Conservation (phyloP, 139 green algal species). For the Picochlorum sp. region DNA sequence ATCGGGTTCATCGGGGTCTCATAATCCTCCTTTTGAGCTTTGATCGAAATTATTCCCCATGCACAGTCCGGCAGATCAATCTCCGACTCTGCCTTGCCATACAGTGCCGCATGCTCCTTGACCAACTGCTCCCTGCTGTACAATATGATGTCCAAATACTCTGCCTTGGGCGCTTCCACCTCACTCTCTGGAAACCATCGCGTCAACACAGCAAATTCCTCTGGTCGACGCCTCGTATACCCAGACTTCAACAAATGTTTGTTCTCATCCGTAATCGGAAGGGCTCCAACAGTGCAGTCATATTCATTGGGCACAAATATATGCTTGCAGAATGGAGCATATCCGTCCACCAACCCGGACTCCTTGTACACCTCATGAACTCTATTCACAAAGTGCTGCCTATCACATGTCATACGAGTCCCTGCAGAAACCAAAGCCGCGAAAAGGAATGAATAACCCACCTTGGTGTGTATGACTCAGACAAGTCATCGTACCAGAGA, state of each 20-base stretch:
- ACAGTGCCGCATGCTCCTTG: slow-evolving; percentile 67
- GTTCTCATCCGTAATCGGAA: slow-evolving; percentile 75
- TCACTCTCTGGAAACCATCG: slow-evolving; percentile 50
- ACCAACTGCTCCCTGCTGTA: slow-evolving; percentile 85
- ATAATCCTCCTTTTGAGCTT: slow-evolving; percentile 67
- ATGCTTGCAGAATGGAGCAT: slow-evolving; percentile 95
- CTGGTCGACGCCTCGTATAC: slow-evolving; percentile 63
- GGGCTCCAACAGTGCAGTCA: slow-evolving; percentile 41
- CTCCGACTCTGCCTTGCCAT: slow-evolving; percentile 6
- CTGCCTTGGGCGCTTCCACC: slow-evolving; percentile 49
- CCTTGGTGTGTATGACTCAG: no score
- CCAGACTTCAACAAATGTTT: slow-evolving; percentile 49
- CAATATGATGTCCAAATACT: slow-evolving; percentile 87
- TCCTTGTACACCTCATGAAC: slow-evolving; percentile 46
- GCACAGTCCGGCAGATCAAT: slow-evolving; percentile 45
- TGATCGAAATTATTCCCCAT: slow-evolving; percentile 92
- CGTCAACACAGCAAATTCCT: slow-evolving; percentile 81
- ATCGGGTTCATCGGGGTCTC: slow-evolving; percentile 93
- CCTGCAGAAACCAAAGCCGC: slow-evolving; percentile 1
- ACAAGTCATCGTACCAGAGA: background rate
- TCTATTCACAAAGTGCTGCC: slow-evolving; percentile 46
- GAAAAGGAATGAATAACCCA: no score
- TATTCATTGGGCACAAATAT: slow-evolving; percentile 86
- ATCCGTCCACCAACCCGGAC: slow-evolving; percentile 65
- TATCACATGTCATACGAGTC: slow-evolving; percentile 8